Evolutionary conservation across 2,329 filamentous ascomycete species (phyloP).

Genomic region (Westerdykella ornata): DNA sequence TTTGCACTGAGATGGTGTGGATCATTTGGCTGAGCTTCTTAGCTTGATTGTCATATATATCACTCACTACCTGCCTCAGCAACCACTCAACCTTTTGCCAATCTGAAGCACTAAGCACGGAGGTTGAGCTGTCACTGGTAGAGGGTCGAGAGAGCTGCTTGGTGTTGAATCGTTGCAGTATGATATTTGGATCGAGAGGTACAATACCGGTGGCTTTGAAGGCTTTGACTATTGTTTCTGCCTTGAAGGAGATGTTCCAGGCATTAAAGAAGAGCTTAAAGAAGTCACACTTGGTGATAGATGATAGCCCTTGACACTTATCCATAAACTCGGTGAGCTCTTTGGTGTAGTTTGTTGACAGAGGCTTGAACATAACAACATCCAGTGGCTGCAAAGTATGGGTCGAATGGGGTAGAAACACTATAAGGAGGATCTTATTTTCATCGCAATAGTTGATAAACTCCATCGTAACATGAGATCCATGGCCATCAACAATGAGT

Average conservation of each 20-base stretch:
- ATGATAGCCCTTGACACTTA: not conserved
- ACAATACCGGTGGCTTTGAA: slow-evolving; percentile 4
- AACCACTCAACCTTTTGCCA: slow-evolving; percentile 4
- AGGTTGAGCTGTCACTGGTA: not conserved
- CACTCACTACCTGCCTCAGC: slow-evolving; percentile 1
- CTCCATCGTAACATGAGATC: slow-evolving; percentile 7
- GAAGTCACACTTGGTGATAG: not conserved
- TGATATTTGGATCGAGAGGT: slow-evolving; percentile 1
- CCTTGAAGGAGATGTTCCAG: slow-evolving; percentile 1
- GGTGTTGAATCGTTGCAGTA: slow-evolving; percentile 4
- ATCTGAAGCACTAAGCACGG: not conserved
- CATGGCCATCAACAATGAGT: slow-evolving; percentile 11
- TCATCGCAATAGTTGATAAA: slow-evolving; percentile 12
- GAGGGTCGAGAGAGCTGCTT: not conserved
- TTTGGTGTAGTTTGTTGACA: not conserved
- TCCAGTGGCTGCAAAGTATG: slow-evolving; percentile 3
- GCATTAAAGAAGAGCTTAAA: slow-evolving; percentile 3
- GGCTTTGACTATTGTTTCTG: slow-evolving; percentile 2
- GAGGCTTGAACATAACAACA: not conserved
- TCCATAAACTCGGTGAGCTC: slow-evolving; percentile 1
- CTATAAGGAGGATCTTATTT: slow-evolving; percentile 4
- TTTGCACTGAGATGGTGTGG: not conserved
- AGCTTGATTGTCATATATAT: not conserved
- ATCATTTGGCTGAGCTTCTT: not conserved
- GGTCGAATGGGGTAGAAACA: slow-evolving; percentile 1